Conservation (phyloP, 1,284 basidiomycete species). For the Sanghuangporus weigelae region DNA sequence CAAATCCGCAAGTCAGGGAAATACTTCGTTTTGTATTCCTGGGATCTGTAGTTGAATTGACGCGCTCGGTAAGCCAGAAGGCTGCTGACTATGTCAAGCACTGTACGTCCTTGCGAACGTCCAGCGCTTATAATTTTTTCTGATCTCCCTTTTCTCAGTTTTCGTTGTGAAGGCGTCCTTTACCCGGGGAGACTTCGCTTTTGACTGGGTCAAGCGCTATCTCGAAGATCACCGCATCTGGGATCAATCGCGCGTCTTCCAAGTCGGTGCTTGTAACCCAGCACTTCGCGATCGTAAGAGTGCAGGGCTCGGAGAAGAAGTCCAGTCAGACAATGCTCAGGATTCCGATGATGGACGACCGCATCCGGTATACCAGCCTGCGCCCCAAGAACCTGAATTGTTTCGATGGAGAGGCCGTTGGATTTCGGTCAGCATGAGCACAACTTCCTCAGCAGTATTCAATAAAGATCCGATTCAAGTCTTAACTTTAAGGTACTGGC, state of each 20-base stretch:
- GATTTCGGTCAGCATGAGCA: conserved; percentile 12
- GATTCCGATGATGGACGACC: conserved; percentile 4
- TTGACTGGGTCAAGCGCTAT: conserved; percentile 15
- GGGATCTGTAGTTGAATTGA: conserved; percentile 10
- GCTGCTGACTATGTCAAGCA: conserved; percentile 9
- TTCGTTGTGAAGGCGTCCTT: conserved; percentile 16
- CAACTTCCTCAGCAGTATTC: background rate
- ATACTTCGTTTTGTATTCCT: conserved; percentile 12
- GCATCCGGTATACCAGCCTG: conserved; percentile 14
- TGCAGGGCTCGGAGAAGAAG: background rate
- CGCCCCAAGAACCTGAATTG: conserved; percentile 10
- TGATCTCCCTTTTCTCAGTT: background rate
- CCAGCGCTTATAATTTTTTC: background rate
- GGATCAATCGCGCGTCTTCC: conserved; percentile 16
- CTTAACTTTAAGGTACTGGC: conserved; percentile 8
- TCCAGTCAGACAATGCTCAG: background rate
- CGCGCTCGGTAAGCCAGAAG: conserved; percentile 9
- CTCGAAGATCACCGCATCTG: conserved; percentile 11
- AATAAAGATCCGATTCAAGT: background rate
- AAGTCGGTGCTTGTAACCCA: conserved; percentile 11
- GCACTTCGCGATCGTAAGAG: background rate
- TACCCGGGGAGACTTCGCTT: conserved; percentile 11
- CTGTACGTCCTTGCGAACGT: background rate
- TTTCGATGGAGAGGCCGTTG: conserved; percentile 13
- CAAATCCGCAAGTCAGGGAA: conserved; percentile 12